phyloP scores from a whole-genome alignment of 306 rosid species.

The Crataegus laevigata region DNA sequence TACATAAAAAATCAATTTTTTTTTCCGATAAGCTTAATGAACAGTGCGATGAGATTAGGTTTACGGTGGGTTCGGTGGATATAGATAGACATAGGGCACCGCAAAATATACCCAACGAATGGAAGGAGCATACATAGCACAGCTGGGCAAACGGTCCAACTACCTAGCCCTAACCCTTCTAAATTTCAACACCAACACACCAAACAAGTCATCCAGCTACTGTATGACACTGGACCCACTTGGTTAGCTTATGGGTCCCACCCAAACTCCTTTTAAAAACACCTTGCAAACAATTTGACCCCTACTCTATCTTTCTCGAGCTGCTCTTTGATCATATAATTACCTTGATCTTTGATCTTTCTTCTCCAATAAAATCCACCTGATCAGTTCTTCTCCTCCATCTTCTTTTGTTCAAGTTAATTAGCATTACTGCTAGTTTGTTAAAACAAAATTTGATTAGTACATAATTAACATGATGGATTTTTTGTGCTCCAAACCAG shows the following conservation, averaged over 20 bases:
- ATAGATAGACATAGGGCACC: background rate
- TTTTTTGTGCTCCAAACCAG: background rate
- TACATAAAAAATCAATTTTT: no score
- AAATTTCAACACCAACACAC: background rate
- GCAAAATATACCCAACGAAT: background rate
- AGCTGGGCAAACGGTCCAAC: slow-evolving; percentile 26
- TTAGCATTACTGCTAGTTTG: background rate
- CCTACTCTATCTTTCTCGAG: background rate
- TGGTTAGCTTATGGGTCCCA: background rate
- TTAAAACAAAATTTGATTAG: background rate
- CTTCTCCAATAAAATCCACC: background rate
- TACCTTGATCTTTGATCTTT: background rate
- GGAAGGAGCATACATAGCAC: background rate
- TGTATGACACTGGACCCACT: background rate
- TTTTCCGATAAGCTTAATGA: background rate
- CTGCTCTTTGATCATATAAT: background rate
- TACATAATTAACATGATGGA: background rate
- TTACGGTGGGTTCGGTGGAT: background rate
- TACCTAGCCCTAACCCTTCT: slow-evolving; percentile 12
- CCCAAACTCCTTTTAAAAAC: background rate
- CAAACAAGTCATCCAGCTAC: background rate
- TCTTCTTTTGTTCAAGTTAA: background rate
- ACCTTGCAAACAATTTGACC: background rate
- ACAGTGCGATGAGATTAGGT: background rate
- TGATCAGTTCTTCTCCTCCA: background rate